Conservation (phyloP, 2,329 filamentous ascomycete genomes). For the Epichloe elymi region DNA sequence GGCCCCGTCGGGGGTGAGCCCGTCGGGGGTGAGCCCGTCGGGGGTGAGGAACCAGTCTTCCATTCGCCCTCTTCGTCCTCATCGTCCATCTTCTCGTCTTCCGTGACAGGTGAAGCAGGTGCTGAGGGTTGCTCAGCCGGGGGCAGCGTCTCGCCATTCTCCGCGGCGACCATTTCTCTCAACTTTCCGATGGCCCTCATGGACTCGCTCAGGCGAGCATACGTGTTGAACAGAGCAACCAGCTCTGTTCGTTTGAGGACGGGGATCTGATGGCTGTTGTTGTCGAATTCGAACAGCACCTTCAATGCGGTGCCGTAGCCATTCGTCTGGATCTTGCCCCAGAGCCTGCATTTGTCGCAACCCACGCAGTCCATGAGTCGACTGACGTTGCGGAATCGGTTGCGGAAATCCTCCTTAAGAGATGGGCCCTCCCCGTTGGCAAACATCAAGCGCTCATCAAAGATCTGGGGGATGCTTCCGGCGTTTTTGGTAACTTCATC, state of each 20-base stretch:
- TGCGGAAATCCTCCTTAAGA: conserved; percentile 93
- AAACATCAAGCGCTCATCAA: conserved; percentile 95
- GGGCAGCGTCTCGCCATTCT: conserved; percentile 25
- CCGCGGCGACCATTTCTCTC: conserved; percentile 34
- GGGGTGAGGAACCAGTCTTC: neutral
- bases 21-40: neutral
- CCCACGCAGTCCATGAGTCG: conserved; percentile 97
- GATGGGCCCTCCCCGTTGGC: conserved; percentile 60
- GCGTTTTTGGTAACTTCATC: conserved; percentile 60
- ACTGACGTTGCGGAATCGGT: conserved; percentile 92
- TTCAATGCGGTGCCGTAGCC: conserved; percentile 93
- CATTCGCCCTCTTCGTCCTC: conserved; percentile 17
- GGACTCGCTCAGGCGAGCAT: conserved; percentile 74
- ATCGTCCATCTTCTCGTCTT: conserved; percentile 28
- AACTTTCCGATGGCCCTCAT: conserved; percentile 66
- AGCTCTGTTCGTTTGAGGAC: conserved; percentile 77
- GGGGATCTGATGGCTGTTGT: conserved; percentile 49
- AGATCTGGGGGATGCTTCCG: conserved; percentile 60
- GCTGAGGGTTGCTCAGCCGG: neutral
- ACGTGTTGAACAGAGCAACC: conserved; percentile 88
- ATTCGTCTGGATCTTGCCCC: conserved; percentile 92
- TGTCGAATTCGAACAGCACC: conserved; percentile 87
- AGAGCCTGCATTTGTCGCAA: conserved; percentile 95
- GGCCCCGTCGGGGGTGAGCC: neutral
- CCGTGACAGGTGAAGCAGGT: conserved; percentile 5